Base-by-base conservation (phyloP, 148 eudicot species). In the Cornus florida region DNA sequence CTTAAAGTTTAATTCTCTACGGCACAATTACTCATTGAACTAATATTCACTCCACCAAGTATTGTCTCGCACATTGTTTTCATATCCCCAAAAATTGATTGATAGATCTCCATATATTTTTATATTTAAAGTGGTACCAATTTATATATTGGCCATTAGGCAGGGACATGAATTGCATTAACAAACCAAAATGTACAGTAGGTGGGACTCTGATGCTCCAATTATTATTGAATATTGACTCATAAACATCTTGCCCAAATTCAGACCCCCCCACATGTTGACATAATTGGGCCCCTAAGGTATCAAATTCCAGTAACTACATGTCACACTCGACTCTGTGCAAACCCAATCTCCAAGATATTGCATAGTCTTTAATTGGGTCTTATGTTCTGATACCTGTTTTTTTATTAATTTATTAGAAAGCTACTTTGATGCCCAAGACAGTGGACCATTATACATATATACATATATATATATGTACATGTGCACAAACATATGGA, bases 331-430 rank as follows among this genome's bases (percentile, higher is more conserved):
- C 70, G 57, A 75, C 68, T 65, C 33, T 28, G 4, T 35, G 20
- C 69, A 20, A 75, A 43, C 78, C 23, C 28, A 41, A 76, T 76
- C 60, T 66, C 67, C 9, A 66, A 76, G 71, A 64, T 76, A 66
- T 71, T 75, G 60, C 48, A 57, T 43, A 57, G 23, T 67, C 22
- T 9, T 23, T 41, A 68, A n/a, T 46, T 23, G 59, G 56, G 41
- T 20, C n/a, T 24, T 75, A 66, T 11, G 28, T 72, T 13, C 62
- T 53, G 28, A 23, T 43, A 64, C 56, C 28, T 64, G 66, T 19
- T 62, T n/a, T n/a, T 62, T 62, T 1, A 64, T 35, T 74, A 46
- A 69, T 75, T 39, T 39, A 33, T 70, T 64, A 57, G 33, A 64
- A 75, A 32, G 69, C 70, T 16, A 56, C 70, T 23, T 41, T 22